phyloP scores from a whole-genome alignment of 2,329 filamentous ascomycete genomes.

The Phoma sp. region DNA sequence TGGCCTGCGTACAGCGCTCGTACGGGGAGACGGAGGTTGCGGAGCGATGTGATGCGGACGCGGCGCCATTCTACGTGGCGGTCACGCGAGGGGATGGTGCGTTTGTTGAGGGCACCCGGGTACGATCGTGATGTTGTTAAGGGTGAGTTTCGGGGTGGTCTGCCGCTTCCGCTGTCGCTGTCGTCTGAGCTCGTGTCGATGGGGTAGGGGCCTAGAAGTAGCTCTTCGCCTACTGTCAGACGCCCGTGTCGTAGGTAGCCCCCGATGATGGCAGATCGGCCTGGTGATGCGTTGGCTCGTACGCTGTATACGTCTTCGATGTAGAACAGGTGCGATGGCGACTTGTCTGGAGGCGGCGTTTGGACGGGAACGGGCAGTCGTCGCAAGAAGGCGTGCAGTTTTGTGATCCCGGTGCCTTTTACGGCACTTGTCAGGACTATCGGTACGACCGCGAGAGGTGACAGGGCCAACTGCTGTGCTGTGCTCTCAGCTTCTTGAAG shows the following conservation, averaged over 20 bases:
- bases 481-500: constrained; percentile 64
- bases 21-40: constrained; percentile 86
- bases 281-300: constrained; percentile 53
- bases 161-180: constrained; percentile 46
- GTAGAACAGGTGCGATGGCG: constrained; percentile 75
- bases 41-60: constrained; percentile 83
- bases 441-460: constrained; percentile 68
- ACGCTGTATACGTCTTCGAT: constrained; percentile 85
- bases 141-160: constrained; percentile 28
- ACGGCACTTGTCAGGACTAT: constrained; percentile 89
- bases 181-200: constrained; percentile 43
- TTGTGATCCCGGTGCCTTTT: constrained; percentile 80
- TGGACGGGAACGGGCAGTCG: constrained; percentile 70
- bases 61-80: constrained; percentile 71
- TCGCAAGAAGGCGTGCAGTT: constrained; percentile 81
- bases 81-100: constrained; percentile 19
- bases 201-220: constrained; percentile 77
- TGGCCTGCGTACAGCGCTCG: constrained; percentile 78
- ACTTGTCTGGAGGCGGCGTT: constrained; percentile 37
- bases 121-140: constrained; percentile 57
- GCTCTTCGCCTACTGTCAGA: constrained; percentile 77
- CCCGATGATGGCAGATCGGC: constrained; percentile 70
- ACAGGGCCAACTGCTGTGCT: constrained; percentile 59
- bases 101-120: constrained; percentile 53
- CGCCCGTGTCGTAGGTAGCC: constrained; percentile 83